These are phyloP conservation scores for Zymoseptoria brevis DNA, from an alignment of 2,329 filamentous ascomycete genomes.

Conservation along the genomic window DNA sequence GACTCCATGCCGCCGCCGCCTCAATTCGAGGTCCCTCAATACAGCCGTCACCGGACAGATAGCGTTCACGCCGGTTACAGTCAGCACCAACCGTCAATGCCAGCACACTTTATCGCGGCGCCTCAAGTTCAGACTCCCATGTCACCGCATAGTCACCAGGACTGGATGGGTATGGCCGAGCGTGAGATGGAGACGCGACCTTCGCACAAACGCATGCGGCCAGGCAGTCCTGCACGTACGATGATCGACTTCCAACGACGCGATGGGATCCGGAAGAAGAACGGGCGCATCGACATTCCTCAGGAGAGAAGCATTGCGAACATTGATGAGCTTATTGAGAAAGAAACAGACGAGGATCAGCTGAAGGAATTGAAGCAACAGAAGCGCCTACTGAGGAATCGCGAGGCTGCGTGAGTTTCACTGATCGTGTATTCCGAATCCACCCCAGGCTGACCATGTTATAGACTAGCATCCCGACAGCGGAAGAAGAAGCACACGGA, in stretches of 20 bases:
- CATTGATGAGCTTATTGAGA: slow-evolving; percentile 85
- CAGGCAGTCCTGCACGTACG: slow-evolving; percentile 54
- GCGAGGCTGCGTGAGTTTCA: slow-evolving; percentile 77
- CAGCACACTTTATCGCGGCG: slow-evolving; percentile 37
- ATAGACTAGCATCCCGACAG: slow-evolving; percentile 86
- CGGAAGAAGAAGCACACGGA: slow-evolving; percentile 98
- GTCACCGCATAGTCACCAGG: slow-evolving; percentile 56
- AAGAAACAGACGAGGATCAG: slow-evolving; percentile 82
- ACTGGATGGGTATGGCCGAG: slow-evolving; percentile 46
- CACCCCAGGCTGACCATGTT: slow-evolving; percentile 15
- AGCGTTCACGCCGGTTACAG: slow-evolving; percentile 33
- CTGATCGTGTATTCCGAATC: slow-evolving; percentile 3
- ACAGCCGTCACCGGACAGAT: slow-evolving; percentile 14
- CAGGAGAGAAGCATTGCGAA: slow-evolving; percentile 87
- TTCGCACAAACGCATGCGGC: slow-evolving; percentile 50
- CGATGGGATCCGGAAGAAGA: slow-evolving; percentile 97
- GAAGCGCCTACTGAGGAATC: slow-evolving; percentile 87
- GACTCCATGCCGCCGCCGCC: slow-evolving; percentile 45
- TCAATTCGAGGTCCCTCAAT: slow-evolving; percentile 36
- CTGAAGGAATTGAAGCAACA: slow-evolving; percentile 98
- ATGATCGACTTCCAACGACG: slow-evolving; percentile 47
- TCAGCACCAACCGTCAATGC: slow-evolving; percentile 32
- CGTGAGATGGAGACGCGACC: slow-evolving; percentile 43
- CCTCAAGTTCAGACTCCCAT: slow-evolving; percentile 48
- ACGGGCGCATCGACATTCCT: slow-evolving; percentile 94